phyloP scores from a whole-genome alignment of 257 asterid genomes.

The Capsicum rhomboideum region DNA sequence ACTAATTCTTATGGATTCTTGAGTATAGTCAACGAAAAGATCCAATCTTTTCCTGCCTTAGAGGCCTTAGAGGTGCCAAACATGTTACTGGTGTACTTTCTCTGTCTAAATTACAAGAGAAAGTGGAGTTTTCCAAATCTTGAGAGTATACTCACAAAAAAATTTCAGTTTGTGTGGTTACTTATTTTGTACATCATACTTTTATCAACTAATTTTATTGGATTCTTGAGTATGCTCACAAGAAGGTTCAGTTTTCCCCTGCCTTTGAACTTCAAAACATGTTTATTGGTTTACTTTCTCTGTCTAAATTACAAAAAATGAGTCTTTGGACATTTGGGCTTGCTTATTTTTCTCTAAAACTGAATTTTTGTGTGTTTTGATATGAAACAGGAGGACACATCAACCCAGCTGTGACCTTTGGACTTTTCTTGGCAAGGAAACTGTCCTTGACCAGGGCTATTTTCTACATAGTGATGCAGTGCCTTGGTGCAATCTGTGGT shows the following conservation, averaged over 20 bases:
- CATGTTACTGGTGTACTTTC: not conserved
- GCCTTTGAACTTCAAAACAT: not conserved
- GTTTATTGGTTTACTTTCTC: not conserved
- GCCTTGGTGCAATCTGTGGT: constrained; percentile 69
- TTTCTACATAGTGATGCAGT: constrained; percentile 63
- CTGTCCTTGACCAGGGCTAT: constrained; percentile 51
- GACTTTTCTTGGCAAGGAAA: constrained; percentile 60
- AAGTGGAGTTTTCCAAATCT: not conserved
- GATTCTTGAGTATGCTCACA: not conserved
- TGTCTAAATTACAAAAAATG: not conserved
- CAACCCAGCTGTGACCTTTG: constrained; percentile 64
- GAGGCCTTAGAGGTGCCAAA: not conserved
- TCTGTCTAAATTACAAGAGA: not conserved
- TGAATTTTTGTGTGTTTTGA: not conserved
- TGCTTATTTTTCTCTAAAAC: not conserved
- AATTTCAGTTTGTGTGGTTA: no score
- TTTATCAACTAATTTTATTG: not conserved
- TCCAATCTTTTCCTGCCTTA: not conserved
- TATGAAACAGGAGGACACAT: constrained; percentile 60
- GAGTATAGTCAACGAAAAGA: not conserved
- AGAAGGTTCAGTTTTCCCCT: not conserved
- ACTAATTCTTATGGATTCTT: not conserved
- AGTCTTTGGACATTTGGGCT: no score
- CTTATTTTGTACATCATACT: no score
- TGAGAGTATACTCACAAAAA: no score